These are phyloP conservation scores for Termitomyces titanicus DNA, from an alignment of 768 basidiomycete genomes.

Conservation along the genomic window DNA sequence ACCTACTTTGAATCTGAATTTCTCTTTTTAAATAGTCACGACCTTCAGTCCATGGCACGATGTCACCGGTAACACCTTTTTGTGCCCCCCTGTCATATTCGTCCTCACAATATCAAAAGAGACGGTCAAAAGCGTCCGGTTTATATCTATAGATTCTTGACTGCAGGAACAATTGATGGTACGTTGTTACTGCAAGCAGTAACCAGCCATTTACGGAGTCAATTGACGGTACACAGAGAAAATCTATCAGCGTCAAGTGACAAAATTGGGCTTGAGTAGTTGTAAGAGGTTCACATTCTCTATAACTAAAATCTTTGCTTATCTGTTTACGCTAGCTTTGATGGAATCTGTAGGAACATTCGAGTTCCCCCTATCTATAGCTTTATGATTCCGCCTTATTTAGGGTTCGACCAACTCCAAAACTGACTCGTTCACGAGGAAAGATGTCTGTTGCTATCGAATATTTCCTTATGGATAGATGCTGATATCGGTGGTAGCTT, in stretches of 20 bases:
- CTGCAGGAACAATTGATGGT: conserved; percentile 90
- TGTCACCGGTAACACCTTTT: conserved; percentile 70
- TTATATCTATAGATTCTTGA: conserved; percentile 84
- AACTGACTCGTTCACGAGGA: conserved; percentile 81
- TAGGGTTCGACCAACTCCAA: conserved; percentile 47
- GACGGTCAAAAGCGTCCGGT: conserved; percentile 94
- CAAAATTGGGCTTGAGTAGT: conserved; percentile 86
- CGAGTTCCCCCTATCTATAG: background rate
- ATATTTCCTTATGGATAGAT: background rate
- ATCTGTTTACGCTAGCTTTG: conserved; percentile 41
- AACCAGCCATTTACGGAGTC: background rate
- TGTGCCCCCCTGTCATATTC: background rate
- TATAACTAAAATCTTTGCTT: background rate
- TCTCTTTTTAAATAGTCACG: conserved; percentile 49
- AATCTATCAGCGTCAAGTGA: conserved; percentile 91
- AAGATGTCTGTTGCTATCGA: conserved; percentile 60
- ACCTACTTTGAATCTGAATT: background rate
- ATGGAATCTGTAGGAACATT: conserved; percentile 59
- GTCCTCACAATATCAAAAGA: conserved; percentile 35
- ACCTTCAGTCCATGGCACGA: conserved; percentile 96
- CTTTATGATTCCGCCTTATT: background rate
- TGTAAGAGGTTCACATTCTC: conserved; percentile 42
- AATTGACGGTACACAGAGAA: conserved; percentile 51
- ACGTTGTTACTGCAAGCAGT: background rate
- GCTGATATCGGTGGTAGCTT: conserved; percentile 46